Conservation (phyloP, 106 monocot genomes). For the Dactylorhiza incarnata region DNA sequence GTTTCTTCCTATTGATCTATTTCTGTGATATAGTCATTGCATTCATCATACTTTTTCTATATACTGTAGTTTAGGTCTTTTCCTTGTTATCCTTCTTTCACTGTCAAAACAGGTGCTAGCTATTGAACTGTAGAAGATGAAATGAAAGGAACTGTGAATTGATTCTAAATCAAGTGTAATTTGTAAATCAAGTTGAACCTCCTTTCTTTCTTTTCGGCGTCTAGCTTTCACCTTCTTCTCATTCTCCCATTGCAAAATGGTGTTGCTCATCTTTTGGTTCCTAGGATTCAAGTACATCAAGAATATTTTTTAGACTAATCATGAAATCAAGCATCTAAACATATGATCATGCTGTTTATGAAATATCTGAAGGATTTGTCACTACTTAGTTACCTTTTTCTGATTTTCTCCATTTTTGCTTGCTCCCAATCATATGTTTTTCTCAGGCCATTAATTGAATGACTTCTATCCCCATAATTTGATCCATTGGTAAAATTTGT, state of each 20-base stretch:
- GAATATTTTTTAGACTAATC: neutral
- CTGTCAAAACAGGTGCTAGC: neutral
- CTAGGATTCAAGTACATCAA: constrained; percentile 16
- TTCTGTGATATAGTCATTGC: neutral
- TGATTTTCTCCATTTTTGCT: constrained; percentile 34
- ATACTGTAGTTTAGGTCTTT: neutral
- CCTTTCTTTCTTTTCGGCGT: constrained; percentile 26
- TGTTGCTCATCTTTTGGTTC: constrained; percentile 24
- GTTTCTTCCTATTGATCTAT: neutral
- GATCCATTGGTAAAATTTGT: constrained; percentile 6
- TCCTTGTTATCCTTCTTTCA: neutral
- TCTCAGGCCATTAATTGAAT: constrained; percentile 9
- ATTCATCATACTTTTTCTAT: neutral
- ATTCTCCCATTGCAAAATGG: constrained; percentile 46
- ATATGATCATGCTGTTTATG: neutral
- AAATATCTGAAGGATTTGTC: neutral
- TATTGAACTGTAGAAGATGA: neutral
- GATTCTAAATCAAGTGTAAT: neutral
- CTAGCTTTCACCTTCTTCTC: constrained; percentile 48
- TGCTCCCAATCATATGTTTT: constrained; percentile 39
- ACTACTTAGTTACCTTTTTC: constrained; percentile 15
- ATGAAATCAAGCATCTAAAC: neutral
- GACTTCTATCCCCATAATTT: neutral
- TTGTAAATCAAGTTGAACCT: constrained; percentile 22
- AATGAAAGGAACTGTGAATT: neutral